A percentile compares a stretch with the other conserved stretches of the same genome.
Evolutionary conservation across 2,329 filamentous ascomycete genomes (phyloP).

Genomic region (Diatrype stigma): DNA sequence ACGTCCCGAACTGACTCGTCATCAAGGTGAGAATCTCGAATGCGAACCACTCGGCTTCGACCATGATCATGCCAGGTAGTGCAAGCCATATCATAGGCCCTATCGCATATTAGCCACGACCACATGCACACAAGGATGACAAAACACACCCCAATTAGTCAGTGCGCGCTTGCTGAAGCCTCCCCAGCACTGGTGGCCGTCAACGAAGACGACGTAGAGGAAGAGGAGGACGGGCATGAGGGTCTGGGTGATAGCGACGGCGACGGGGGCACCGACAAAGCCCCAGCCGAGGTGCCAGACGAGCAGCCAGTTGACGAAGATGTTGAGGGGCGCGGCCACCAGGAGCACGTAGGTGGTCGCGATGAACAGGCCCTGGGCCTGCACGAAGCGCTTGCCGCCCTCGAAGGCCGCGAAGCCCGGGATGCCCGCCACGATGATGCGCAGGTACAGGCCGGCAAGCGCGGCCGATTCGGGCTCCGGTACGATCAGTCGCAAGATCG

Average conservation of each 20-base stretch:
- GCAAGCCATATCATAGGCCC: slow-evolving; percentile 80
- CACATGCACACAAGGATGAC: neutral
- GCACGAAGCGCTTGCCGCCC: slow-evolving; percentile 72
- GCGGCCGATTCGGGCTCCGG: slow-evolving; percentile 67
- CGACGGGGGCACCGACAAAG: slow-evolving; percentile 74
- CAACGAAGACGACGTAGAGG: slow-evolving; percentile 67
- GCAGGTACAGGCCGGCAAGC: slow-evolving; percentile 70
- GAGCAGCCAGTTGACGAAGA: slow-evolving; percentile 73
- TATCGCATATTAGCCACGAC: slow-evolving; percentile 7
- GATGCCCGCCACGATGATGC: slow-evolving; percentile 64
- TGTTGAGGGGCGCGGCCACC: slow-evolving; percentile 71
- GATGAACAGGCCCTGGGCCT: slow-evolving; percentile 78
- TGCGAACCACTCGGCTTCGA: slow-evolving; percentile 87
- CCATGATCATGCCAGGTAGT: slow-evolving; percentile 86
- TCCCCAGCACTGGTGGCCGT: slow-evolving; percentile 74
- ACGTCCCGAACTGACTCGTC: slow-evolving; percentile 73
- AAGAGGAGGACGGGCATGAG: slow-evolving; percentile 70
- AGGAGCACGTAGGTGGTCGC: slow-evolving; percentile 74
- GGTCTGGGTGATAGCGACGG: slow-evolving; percentile 71
- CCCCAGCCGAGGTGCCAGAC: slow-evolving; percentile 68
- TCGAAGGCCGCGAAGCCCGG: slow-evolving; percentile 76
- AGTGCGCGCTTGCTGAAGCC: slow-evolving; percentile 69
- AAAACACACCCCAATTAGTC: slow-evolving; percentile 59
- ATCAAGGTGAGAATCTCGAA: slow-evolving; percentile 90
- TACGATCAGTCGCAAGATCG: slow-evolving; percentile 61